A percentile compares a stretch with the other conserved stretches of the same genome.
phyloP scores from a whole-genome alignment of 768 basidiomycete genomes.

The Suillus brevipes region DNA sequence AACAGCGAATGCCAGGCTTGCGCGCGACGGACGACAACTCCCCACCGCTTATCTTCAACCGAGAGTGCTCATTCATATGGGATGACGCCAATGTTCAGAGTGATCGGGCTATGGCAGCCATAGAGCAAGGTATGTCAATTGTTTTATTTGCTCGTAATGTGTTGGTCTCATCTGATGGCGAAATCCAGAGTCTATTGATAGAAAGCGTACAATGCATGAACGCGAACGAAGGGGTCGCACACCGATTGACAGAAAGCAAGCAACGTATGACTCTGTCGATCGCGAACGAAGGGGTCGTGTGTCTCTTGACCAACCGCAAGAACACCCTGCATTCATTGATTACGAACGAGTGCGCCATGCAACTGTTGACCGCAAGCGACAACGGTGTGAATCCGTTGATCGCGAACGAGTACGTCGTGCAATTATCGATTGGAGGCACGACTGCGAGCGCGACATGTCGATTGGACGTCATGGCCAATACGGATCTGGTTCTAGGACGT shows the following conservation, averaged over 20 bases:
- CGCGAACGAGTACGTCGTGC: not conserved
- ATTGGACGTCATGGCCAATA: not conserved
- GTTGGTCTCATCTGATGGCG: slow-evolving; percentile 1
- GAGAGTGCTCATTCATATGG: slow-evolving; percentile 3
- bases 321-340: slow-evolving; percentile 3
- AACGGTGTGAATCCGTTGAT: slow-evolving; percentile 1
- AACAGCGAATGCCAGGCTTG: not conserved
- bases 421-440: not conserved
- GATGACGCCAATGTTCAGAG: slow-evolving; percentile 2
- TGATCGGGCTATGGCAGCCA: not conserved
- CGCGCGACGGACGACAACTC: not conserved
- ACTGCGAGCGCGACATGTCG: not conserved
- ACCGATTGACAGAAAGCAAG: not conserved
- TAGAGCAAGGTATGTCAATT: slow-evolving; percentile 12
- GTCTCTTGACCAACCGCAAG: not conserved
- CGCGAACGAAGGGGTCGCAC: not conserved
- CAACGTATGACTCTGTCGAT: slow-evolving; percentile 4
- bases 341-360: not conserved
- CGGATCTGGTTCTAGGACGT: not conserved
- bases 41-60: slow-evolving; percentile 6
- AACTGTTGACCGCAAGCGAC: not conserved
- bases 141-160: not conserved
- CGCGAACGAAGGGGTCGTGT: not conserved
- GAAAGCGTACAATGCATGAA: not conserved
- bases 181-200: slow-evolving; percentile 10